Conservation (phyloP, 2,329 filamentous ascomycete genomes). For the Arthroderma sp. region DNA sequence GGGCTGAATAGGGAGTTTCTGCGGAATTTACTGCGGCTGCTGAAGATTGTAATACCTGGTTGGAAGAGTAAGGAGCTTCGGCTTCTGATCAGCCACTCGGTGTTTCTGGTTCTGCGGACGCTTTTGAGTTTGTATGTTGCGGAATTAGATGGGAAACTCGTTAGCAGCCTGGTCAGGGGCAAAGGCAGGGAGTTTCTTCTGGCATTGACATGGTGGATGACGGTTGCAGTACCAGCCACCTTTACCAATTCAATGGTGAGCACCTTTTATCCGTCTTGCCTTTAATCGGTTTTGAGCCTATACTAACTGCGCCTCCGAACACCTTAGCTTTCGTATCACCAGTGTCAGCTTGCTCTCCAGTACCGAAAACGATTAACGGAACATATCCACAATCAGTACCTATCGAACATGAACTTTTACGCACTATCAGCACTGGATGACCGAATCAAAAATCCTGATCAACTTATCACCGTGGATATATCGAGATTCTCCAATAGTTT, state of each 20-base stretch:
- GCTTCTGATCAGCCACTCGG: conserved; percentile 76
- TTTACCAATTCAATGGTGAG: conserved; percentile 97
- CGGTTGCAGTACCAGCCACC: conserved; percentile 86
- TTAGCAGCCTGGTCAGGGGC: conserved; percentile 83
- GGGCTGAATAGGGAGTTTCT: conserved; percentile 85
- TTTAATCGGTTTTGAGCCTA: background rate
- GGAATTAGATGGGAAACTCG: conserved; percentile 84
- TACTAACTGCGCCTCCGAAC: background rate
- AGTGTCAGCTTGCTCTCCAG: conserved; percentile 83
- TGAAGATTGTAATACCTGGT: conserved; percentile 80
- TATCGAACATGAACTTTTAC: conserved; percentile 97
- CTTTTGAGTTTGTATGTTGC: conserved; percentile 92
- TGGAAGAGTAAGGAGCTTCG: conserved; percentile 81
- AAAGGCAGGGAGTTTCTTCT: conserved; percentile 81
- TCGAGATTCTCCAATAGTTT: conserved; percentile 92
- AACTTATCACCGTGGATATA: conserved; percentile 92
- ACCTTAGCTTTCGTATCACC: conserved; percentile 76
- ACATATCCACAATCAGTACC: conserved; percentile 86
- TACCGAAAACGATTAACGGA: conserved; percentile 92
- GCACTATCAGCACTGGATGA: conserved; percentile 90
- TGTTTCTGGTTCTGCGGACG: conserved; percentile 83
- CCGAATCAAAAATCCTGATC: conserved; percentile 95
- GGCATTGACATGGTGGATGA: conserved; percentile 95
- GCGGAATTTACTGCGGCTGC: conserved; percentile 60
- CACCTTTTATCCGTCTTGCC: conserved; percentile 5